phyloP scores from a whole-genome alignment of 164 flowering plant species.

The Cinnamomum chago region DNA sequence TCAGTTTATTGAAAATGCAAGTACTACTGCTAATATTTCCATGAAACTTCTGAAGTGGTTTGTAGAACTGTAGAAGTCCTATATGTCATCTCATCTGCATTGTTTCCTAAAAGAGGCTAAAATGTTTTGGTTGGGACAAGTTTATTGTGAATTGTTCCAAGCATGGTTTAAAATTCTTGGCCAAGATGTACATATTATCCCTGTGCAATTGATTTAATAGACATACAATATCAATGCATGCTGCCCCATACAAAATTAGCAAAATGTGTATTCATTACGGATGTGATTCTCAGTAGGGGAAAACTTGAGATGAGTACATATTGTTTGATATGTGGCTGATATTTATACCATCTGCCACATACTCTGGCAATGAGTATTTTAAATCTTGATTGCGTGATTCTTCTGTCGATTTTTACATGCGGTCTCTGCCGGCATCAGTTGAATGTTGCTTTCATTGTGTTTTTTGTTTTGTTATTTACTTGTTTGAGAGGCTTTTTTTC shows the following conservation, averaged over 20 bases:
- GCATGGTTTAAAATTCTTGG: background rate
- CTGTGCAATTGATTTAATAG: background rate
- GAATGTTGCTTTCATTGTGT: background rate
- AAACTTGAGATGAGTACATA: background rate
- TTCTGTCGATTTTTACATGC: background rate
- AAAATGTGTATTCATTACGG: no score
- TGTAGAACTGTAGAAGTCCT: background rate
- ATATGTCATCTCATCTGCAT: background rate
- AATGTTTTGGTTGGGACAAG: background rate
- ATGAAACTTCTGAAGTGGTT: background rate
- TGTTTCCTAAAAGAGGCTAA: background rate
- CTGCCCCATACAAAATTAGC: no score
- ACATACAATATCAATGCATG: background rate
- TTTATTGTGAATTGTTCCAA: background rate
- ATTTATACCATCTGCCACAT: no score
- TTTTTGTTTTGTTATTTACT: background rate
- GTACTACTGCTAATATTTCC: background rate
- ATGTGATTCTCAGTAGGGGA: background rate
- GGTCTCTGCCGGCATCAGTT: background rate
- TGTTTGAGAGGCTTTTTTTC: background rate
- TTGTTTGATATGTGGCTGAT: background rate
- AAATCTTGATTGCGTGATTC: background rate
- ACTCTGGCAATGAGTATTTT: no score
- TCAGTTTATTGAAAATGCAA: conserved; percentile 16
- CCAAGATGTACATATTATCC: background rate